Evolutionary conservation across 2,329 filamentous ascomycete species (phyloP), one percentile per base, ranked within the genome.

Genomic region (Pseudopyricularia javanii): DNA sequence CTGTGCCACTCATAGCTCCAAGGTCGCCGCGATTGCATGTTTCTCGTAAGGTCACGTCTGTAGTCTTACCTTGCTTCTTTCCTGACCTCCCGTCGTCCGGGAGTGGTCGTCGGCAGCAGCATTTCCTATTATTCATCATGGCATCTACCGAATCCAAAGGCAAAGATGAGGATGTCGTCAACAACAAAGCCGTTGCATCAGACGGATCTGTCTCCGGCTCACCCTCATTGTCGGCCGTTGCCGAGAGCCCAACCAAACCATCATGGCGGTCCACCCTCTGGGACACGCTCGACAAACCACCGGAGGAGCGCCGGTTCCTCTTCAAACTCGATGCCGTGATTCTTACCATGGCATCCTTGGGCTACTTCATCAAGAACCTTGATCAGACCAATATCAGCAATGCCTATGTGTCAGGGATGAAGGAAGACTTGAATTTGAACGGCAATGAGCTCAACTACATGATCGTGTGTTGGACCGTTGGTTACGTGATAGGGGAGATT

Each of bases 251-350:
- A 47, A 55, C 57, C 9, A 52, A 50, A 34, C 47, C 56, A 33
- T 73, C 68, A 24, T 76, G 73, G 73, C 66, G 65, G 24, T 74
- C 71, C 0, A 72, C 73, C 47, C 9, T 75, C n/a, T 75, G 73
- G 73, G 73, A 76, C 54, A 73, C 71, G 0, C 64, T 74, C 22
- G 63, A 65, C 57, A 65, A 65, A 60, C 62, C 61, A 7, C 62
- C 63, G 6, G 61, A 63, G 51, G 65, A 68, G 58, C 58, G 59
- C 2, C 55, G 55, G 9, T 64, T 68, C 22, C 58, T 68, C 14
- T 60, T 63, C 55, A 68, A 66, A 56, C 60, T 68, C 6, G 66
- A 68, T 54, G 56, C 59, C 9, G 60, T 63, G 1, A 56, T 68
- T 17, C 54, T 68, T 40, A 68, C 67, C 1, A 65, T 73, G 55